Percentiles rank a stretch among this genome's conserved stretches.
These are phyloP conservation scores for Platanthera zijinensis DNA, from an alignment of 106 monocot species.

Conservation along the genomic window DNA sequence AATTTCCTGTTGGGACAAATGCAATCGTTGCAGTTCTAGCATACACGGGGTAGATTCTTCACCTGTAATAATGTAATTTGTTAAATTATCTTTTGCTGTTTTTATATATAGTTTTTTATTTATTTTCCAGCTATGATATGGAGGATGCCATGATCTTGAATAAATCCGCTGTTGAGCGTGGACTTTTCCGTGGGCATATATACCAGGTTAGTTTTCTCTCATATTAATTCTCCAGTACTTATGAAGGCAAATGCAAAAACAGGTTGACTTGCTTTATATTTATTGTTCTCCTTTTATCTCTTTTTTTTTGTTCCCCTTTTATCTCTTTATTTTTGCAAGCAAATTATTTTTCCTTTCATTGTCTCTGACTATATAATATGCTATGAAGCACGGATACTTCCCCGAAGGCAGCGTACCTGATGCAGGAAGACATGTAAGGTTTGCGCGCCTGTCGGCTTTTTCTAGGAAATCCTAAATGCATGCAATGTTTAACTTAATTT, in stretches of 20 bases:
- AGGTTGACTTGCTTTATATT: neutral
- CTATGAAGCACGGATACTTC: no score
- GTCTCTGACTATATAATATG: neutral
- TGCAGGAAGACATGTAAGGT: no score
- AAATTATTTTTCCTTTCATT: neutral
- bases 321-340: neutral
- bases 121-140: constrained; percentile 81
- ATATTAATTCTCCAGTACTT: neutral
- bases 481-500: no score
- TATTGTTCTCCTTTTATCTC: neutral
- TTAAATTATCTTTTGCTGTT: neutral
- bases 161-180: constrained; percentile 93
- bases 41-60: constrained; percentile 63
- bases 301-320: neutral
- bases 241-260: neutral
- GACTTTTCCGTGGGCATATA: constrained; percentile 80
- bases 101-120: constrained; percentile 4
- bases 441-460: no score
- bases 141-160: constrained; percentile 99
- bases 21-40: constrained; percentile 95
- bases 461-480: no score
- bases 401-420: no score
- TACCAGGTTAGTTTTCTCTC: constrained; percentile 53
- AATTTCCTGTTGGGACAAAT: constrained; percentile 90
- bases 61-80: neutral